Percentiles rank a stretch among this genome's conserved stretches.
Conservation (phyloP, 2,329 filamentous ascomycete genomes). For the Zasmidium citrigriseum region DNA sequence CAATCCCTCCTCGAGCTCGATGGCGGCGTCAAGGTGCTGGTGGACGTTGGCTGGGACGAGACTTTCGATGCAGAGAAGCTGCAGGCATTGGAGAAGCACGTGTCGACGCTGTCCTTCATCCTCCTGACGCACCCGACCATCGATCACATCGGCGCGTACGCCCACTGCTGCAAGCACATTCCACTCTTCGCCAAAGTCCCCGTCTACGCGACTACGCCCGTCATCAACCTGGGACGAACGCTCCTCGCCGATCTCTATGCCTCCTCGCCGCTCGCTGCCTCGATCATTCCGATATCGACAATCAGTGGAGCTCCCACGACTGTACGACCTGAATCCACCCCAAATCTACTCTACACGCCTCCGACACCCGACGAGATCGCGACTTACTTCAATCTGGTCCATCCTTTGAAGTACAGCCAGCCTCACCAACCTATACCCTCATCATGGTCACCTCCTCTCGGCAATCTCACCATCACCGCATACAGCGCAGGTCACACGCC, state of each 20-base stretch:
- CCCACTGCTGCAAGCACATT: slow-evolving; percentile 95
- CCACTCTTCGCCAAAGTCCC: slow-evolving; percentile 89
- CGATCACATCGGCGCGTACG: slow-evolving; percentile 88
- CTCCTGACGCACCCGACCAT: slow-evolving; percentile 93
- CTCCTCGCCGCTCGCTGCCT: slow-evolving; percentile 83
- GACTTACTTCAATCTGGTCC: slow-evolving; percentile 85
- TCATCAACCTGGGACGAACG: slow-evolving; percentile 89
- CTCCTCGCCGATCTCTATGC: slow-evolving; percentile 89
- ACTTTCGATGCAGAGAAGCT: slow-evolving; percentile 81
- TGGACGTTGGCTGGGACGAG: slow-evolving; percentile 96
- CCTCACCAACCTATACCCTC: slow-evolving; percentile 87
- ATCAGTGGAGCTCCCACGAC: slow-evolving; percentile 44
- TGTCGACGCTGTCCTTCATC: slow-evolving; percentile 88
- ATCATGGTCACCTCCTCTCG: slow-evolving; percentile 83
- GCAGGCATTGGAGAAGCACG: slow-evolving; percentile 86
- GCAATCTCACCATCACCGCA: slow-evolving; percentile 90
- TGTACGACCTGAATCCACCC: slow-evolving; percentile 57
- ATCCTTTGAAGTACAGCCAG: slow-evolving; percentile 94
- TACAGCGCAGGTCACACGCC: slow-evolving; percentile 96
- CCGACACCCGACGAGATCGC: slow-evolving; percentile 88
- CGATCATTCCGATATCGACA: slow-evolving; percentile 72
- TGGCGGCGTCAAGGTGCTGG: slow-evolving; percentile 90
- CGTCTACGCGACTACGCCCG: slow-evolving; percentile 89
- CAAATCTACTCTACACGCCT: slow-evolving; percentile 63
- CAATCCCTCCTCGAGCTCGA: slow-evolving; percentile 97